Base-by-base conservation (phyloP, 2,329 filamentous ascomycete species). In the Penicillium glabrum region DNA sequence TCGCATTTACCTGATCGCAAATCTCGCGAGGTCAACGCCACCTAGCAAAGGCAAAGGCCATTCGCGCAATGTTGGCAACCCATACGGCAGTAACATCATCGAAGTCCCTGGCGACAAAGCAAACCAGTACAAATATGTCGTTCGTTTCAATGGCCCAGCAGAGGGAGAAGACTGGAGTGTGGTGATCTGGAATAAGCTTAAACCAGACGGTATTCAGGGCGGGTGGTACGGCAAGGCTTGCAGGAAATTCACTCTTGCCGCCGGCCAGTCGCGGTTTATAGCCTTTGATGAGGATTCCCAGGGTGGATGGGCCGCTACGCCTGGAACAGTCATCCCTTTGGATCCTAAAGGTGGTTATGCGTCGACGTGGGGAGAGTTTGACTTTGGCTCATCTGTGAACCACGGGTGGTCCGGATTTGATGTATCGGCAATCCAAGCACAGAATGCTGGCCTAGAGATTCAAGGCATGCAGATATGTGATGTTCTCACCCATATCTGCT, bases 381-480 rank as follows among this genome's bases (percentile, higher is more conserved):
- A 72, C 58, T 70, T 73, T 43, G 64, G 61, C 29, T 68, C 62
- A 45, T 39, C 47, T 21, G 56, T 50, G 31, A 73, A 73, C 60
- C 46, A 52, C 19, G 66, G 58, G 39, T 69, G 65, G 66, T 70
- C 68, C 49, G 69, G 69, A 24, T 72, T 69, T 46, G 70, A 72
- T 50, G 69, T 71, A 27, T 71, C 69, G 5, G 69, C 66, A 8
- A 74, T 74, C 46, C 57, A 64, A 41, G 67, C 71, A 11, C 68
- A 72, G 64, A 61, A 67, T 21, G 66, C 67, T 7, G 62, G 61
- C 9, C 8, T 64, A 19, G 29, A 57, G 1, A 64, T 74, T n/a
- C 71, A 73, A 62, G 72, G 72, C 4, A 73, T 74, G 72, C 52
- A 67, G 58, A 72, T 75, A 43, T 74, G 71, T 41, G 64, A 72